Evolutionary conservation across 2,329 filamentous ascomycete species (phyloP).

Genomic region (Gaeumannomyces tritici): DNA sequence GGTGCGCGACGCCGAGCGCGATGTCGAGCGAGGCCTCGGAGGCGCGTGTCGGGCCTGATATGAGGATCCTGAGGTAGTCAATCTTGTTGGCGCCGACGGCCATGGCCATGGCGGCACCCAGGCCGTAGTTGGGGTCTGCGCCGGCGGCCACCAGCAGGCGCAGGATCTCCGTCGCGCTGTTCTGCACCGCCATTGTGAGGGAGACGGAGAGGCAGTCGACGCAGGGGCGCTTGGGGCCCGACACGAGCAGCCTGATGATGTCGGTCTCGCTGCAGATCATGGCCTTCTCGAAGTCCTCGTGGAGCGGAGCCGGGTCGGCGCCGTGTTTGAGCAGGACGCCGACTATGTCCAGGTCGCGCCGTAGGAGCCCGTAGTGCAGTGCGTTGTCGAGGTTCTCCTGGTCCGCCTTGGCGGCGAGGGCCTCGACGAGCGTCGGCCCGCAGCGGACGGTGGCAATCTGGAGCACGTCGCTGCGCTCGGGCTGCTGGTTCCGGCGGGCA

Average conservation of each 20-base stretch:
- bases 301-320: slow-evolving; percentile 13
- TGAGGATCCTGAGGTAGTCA: slow-evolving; percentile 12
- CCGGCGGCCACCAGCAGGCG: slow-evolving; percentile 13
- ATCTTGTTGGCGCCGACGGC: slow-evolving; percentile 13
- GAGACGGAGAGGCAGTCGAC: slow-evolving; percentile 14
- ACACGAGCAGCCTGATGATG: slow-evolving; percentile 11
- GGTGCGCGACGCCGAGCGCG: slow-evolving; percentile 11
- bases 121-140: slow-evolving; percentile 15
- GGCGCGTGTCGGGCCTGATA: slow-evolving; percentile 12
- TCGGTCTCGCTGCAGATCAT: slow-evolving; percentile 12
- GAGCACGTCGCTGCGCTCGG: slow-evolving; percentile 15
- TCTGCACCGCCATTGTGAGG: slow-evolving; percentile 14
- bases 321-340: slow-evolving; percentile 14
- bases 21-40: slow-evolving; percentile 14
- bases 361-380: slow-evolving; percentile 14
- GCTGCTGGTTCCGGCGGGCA: slow-evolving; percentile 9
- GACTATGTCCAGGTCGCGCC: slow-evolving; percentile 13
- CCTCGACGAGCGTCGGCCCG: slow-evolving; percentile 13
- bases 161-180: slow-evolving; percentile 11
- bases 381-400: slow-evolving; percentile 16
- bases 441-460: slow-evolving; percentile 13
- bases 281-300: slow-evolving; percentile 16
- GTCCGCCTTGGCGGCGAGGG: slow-evolving; percentile 15
- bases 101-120: slow-evolving; percentile 11
- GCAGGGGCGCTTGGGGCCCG: slow-evolving; percentile 14